phyloP scores from a whole-genome alignment of 768 basidiomycete species.

The Coprinopsis sp. region DNA sequence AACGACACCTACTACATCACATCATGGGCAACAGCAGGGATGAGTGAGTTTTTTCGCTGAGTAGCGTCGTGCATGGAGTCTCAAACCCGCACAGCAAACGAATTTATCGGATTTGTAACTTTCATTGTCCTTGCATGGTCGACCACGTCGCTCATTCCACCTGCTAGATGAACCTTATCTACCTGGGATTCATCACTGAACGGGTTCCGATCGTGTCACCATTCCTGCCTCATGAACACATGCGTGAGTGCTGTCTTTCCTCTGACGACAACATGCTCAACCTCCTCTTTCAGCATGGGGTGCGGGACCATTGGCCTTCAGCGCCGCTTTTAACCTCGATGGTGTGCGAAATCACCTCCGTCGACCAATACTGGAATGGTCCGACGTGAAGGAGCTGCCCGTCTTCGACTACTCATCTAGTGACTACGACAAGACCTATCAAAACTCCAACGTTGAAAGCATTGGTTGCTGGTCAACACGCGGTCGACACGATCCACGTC shows the following conservation, averaged over 20 bases:
- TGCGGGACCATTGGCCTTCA: constrained; percentile 34
- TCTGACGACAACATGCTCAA: not conserved
- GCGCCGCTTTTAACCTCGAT: constrained; percentile 42
- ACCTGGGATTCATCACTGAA: constrained; percentile 37
- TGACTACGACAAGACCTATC: no score
- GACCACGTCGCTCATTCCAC: not conserved
- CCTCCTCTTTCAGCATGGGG: constrained; percentile 22
- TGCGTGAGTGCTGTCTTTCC: constrained; percentile 20
- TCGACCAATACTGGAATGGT: constrained; percentile 44
- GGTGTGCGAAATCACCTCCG: constrained; percentile 30
- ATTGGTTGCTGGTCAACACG: constrained; percentile 36
- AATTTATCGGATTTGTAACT: constrained; percentile 32
- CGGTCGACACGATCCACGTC: constrained; percentile 26
- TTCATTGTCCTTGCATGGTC: not conserved
- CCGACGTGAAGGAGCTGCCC: constrained; percentile 36
- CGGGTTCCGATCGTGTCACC: constrained; percentile 46
- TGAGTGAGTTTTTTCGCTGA: constrained; percentile 33
- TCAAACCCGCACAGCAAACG: constrained; percentile 24
- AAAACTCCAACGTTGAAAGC: constrained; percentile 16
- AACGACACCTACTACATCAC: constrained; percentile 52
- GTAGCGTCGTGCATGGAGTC: not conserved
- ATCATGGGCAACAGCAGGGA: constrained; percentile 51
- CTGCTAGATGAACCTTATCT: constrained; percentile 47
- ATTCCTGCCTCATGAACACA: constrained; percentile 41
- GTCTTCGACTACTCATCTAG: no score